Evolutionary conservation across 2,329 filamentous ascomycete species (phyloP).

Genomic region (Biscogniauxia marginata): DNA sequence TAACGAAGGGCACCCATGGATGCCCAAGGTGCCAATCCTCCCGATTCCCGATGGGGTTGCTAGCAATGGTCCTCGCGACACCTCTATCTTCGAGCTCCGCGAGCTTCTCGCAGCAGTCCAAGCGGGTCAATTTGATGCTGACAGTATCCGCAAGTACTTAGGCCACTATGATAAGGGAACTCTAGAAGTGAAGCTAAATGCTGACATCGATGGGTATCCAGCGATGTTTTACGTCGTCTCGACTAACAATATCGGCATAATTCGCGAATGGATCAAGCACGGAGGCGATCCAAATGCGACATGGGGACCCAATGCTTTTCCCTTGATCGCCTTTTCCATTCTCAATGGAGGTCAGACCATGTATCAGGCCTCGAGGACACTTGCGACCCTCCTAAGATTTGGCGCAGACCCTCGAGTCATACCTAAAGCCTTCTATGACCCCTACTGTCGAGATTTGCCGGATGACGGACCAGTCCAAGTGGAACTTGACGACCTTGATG

Average conservation of each 20-base stretch:
- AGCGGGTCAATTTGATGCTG: slow-evolving; percentile 1
- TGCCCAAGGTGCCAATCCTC: slow-evolving; percentile 9
- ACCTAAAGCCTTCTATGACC: slow-evolving; percentile 18
- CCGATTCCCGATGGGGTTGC: neutral
- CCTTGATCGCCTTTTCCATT: slow-evolving; percentile 17
- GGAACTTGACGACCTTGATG: slow-evolving; percentile 7
- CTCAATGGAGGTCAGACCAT: slow-evolving; percentile 5
- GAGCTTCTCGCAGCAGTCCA: slow-evolving; percentile 10
- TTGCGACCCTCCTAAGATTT: slow-evolving; percentile 13
- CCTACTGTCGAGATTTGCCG: slow-evolving; percentile 15
- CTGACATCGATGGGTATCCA: slow-evolving; percentile 11
- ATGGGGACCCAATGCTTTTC: slow-evolving; percentile 8
- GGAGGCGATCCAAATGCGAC: slow-evolving; percentile 18
- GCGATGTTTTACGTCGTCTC: slow-evolving; percentile 20
- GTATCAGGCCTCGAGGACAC: slow-evolving; percentile 1
- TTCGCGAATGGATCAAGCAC: slow-evolving; percentile 17
- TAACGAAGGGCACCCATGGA: slow-evolving; percentile 3
- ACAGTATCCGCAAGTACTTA: slow-evolving; percentile 13
- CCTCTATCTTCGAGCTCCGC: slow-evolving; percentile 2
- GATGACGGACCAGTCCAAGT: slow-evolving; percentile 7
- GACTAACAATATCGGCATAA: slow-evolving; percentile 10
- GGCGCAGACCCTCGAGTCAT: slow-evolving; percentile 13
- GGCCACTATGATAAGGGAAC: slow-evolving; percentile 3
- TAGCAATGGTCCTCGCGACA: neutral
- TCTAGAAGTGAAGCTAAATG: slow-evolving; percentile 9